Base-by-base conservation (phyloP, 73 alveolate species). In the Breviolum minutum region DNA sequence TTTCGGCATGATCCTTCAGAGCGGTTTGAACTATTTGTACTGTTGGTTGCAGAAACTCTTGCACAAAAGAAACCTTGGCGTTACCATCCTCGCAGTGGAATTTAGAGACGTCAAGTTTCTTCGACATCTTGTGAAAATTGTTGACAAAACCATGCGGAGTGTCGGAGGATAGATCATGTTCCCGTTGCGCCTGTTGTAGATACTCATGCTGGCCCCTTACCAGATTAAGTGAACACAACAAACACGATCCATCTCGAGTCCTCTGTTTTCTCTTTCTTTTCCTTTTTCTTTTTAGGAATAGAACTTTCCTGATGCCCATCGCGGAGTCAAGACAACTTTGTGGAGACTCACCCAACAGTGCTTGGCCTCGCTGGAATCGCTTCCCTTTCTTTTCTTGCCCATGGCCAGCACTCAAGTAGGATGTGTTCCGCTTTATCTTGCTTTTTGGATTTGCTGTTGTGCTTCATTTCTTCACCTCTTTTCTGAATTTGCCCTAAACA, bases 361-460 rank as follows among this genome's bases (percentile, higher is more conserved):
- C 71, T 19, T 6, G 48, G 68, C 98, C 98, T 92, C 98, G 79
- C 91, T 74, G 40, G 98, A 92, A 48, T 73, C 89, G 30, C 85
- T 79, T 14, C 62, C 83, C 73, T 92, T 92, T 73, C 84, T 87
- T 76, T 81, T 92, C 98, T 92, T 92, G 98, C 98, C 98, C 98
- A 92, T 92, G 98, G 98, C 98, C 3, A 68, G 32, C 83, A 40
- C 54, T 40, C 8, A 68, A 68, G 77, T 22, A 22, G 24, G 77
- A 17, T 68, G 77, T 68, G 17, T 68, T 14, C 77, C 4, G 77
- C 54, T 68, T 14, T 48, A 73, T 80, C 26, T 24, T 11, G 84
- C 84, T 74, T 27, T 40, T 11, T 27, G 14, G 32, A 73, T 74
- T 74, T 16, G 40, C 29, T 69, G 27, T 40, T 40, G n/a, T 40